Percentiles rank a stretch among this genome's conserved stretches.
phyloP scores from a whole-genome alignment of 331 rosid genomes.

The Telfairia occidentalis region DNA sequence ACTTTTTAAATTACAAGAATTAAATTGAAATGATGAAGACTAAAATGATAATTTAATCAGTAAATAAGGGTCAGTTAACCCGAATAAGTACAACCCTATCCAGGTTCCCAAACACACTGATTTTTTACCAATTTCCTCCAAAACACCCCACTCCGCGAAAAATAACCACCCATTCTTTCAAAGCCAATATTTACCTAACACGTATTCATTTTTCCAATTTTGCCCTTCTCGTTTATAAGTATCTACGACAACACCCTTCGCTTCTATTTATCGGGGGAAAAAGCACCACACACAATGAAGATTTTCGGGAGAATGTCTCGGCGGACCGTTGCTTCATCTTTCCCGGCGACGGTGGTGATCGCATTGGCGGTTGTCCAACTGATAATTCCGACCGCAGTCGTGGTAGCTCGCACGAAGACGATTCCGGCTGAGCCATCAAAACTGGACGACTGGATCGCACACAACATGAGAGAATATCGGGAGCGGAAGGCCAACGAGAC shows the following conservation, averaged over 20 bases:
- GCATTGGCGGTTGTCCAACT: neutral
- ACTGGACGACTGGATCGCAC: constrained; percentile 3
- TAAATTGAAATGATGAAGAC: too few species aligned
- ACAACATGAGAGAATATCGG: neutral
- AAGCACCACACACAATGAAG: neutral
- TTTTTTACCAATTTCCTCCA: neutral
- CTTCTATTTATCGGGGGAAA: neutral
- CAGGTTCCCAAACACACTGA: neutral
- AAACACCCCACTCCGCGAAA: neutral
- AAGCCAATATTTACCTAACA: neutral
- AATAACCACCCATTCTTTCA: neutral
- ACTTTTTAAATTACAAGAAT: too few species aligned
- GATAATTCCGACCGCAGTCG: neutral
- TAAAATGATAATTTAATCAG: too few species aligned
- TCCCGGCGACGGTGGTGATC: neutral
- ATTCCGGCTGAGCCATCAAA: neutral
- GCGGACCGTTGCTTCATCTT: neutral
- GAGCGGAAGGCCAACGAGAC: neutral
- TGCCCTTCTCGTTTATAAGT: neutral
- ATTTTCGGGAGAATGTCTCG: constrained; percentile 4
- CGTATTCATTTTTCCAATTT: neutral
- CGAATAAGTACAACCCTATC: neutral
- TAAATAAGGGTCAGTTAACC: neutral
- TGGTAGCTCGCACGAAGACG: neutral
- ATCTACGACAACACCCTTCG: neutral